Base-by-base conservation (phyloP, 2,329 filamentous ascomycete species). In the Chaetomium olivaceum region DNA sequence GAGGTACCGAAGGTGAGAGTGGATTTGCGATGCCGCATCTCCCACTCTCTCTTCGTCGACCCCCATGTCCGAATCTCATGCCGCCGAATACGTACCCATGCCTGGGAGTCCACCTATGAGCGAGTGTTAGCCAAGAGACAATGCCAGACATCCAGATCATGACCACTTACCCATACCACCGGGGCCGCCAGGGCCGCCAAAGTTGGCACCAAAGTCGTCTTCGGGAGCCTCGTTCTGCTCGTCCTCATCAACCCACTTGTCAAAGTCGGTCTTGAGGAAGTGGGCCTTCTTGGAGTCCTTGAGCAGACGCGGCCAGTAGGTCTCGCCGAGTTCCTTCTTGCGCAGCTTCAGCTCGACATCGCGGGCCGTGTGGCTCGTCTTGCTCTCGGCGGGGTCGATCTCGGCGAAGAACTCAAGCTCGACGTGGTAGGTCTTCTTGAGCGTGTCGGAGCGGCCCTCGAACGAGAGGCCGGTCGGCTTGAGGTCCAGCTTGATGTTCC, bases 241-340 rank as follows among this genome's bases (percentile, higher is more conserved):
- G 77, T 99, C 93, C 87, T 97, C 92, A 73, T 97, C 93, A 75
- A 97, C 91, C 93, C 93, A 97, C 90, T 97, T 97, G 84, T 97
- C 93, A 74, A 99, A 99, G 82, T 99, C 91, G 71, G 95, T 98
- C 89, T 97, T 97, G 76, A 99, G 81, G 87, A 93, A 99, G 82
- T 98, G 95, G 63, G 91, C 82, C 84, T 92, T 97, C 85, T 92
- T 90, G 72, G 83, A 80, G 67, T 94, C 91, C 89, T 97, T 97
- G 77, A 97, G 85, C 75, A 99, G 86, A 70, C 95, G 89, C 69
- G 93, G 93, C 95, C 95, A 99, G 87, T 90, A 98, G 80, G 95
- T 92, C 76, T 92, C 88, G 81, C 93, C 91, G 71, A 95, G 85
- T 76, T 96, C 93, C 89, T 97, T 97, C 91, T 99, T 99, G 81